phyloP scores from a whole-genome alignment of 257 asterid genomes.

The Ophiorrhiza pumila region DNA sequence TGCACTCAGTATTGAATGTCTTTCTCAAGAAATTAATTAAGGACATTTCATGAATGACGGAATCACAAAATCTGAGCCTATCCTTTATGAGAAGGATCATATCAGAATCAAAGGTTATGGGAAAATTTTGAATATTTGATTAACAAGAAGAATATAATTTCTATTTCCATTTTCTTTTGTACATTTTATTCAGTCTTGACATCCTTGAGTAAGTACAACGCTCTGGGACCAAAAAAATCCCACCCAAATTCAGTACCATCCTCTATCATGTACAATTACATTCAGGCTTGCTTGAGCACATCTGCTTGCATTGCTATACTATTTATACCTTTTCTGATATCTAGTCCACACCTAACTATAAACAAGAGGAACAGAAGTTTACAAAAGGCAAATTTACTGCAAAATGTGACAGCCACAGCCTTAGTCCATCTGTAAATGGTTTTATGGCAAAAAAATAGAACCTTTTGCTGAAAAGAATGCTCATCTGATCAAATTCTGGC shows the following conservation, averaged over 20 bases:
- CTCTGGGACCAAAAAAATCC: conserved; percentile 18
- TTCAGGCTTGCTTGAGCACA: conserved; percentile 22
- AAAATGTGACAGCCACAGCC: conserved; percentile 7
- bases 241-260: conserved; percentile 31
- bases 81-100: no score
- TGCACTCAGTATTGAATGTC: no score
- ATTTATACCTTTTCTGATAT: conserved; percentile 25
- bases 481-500: conserved; percentile 1
- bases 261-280: conserved; percentile 40
- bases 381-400: conserved; percentile 5
- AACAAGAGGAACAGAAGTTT: conserved; percentile 11
- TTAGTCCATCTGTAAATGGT: conserved; percentile 8
- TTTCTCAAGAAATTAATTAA: no score
- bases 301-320: conserved; percentile 28
- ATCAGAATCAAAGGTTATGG: no score
- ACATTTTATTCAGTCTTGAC: conserved; percentile 13
- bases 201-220: conserved; percentile 7
- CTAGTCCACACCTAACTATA: conserved; percentile 29
- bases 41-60: no score
- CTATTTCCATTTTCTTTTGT: conserved; percentile 16
- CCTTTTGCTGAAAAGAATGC: conserved; percentile 8
- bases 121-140: neutral
- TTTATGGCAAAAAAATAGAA: conserved; percentile 1
- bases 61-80: no score
- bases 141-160: conserved; percentile 1